Evolutionary conservation across 345 rosid species (phyloP).

Genomic region (Eucalyptus caleyi): DNA sequence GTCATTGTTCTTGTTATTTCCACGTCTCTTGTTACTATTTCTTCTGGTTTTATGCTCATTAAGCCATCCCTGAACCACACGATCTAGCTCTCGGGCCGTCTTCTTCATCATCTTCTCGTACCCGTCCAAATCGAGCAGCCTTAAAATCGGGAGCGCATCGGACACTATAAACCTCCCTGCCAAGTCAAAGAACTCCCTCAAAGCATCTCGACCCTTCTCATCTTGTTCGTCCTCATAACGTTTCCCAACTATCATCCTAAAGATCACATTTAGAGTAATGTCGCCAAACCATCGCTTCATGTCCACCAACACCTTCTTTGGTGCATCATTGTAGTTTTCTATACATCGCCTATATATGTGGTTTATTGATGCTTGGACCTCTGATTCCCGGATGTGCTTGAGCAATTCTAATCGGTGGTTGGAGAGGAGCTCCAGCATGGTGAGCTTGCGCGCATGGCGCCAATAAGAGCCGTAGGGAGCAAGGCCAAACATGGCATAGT

Average conservation of each 20-base stretch:
- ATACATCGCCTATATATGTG: conserved; percentile 2
- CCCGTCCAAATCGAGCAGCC: conserved; percentile 22
- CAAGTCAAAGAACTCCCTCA: conserved; percentile 3
- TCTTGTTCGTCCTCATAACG: neutral
- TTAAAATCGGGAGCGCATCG: conserved; percentile 18
- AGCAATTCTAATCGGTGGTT: conserved; percentile 11
- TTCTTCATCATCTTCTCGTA: conserved; percentile 12
- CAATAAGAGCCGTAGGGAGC: conserved; percentile 14
- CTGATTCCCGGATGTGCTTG: conserved; percentile 7
- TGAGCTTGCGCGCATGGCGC: conserved; percentile 21
- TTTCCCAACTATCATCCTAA: conserved; percentile 13
- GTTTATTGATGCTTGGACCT: neutral
- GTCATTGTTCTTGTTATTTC: neutral
- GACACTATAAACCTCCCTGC: neutral
- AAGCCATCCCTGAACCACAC: conserved; percentile 1
- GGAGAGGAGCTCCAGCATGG: conserved; percentile 14
- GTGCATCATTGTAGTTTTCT: neutral
- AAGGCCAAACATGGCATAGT: conserved; percentile 9
- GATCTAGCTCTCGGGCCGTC: conserved; percentile 3
- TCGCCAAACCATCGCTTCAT: conserved; percentile 16
- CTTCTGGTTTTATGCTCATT: conserved; percentile 1
- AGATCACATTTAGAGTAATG: conserved; percentile 9
- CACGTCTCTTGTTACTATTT: neutral
- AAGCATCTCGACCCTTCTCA: neutral
- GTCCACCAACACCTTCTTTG: neutral